These are phyloP conservation scores for Gossypium schwendimanii DNA, from an alignment of 441 rosid genomes.

Conservation along the genomic window DNA sequence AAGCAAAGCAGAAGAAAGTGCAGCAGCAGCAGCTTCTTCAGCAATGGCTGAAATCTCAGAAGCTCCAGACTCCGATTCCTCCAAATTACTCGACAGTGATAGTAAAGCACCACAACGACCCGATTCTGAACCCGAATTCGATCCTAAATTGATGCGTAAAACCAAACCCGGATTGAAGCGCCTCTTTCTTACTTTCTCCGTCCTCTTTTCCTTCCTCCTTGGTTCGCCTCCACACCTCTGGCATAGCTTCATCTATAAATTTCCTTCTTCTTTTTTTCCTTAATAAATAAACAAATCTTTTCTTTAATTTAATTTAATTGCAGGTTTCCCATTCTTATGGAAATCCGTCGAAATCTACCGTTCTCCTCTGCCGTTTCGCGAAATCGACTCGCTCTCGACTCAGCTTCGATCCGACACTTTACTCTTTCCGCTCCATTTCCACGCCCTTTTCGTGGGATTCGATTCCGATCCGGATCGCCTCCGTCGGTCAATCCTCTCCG, in stretches of 20 bases:
- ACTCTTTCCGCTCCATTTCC: conserved; percentile 61
- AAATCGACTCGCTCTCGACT: conserved; percentile 48
- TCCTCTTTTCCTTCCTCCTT: conserved; percentile 61
- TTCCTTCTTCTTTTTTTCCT: background rate
- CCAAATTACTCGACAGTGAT: background rate
- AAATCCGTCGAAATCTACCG: conserved; percentile 91
- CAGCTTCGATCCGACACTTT: conserved; percentile 41
- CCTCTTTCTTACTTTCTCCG: conserved; percentile 53
- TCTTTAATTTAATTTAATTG: conserved; percentile 1
- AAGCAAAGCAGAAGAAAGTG: background rate
- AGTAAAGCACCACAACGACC: background rate
- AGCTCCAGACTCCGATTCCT: conserved; percentile 7
- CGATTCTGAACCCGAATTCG: conserved; percentile 21
- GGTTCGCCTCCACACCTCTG: conserved; percentile 24
- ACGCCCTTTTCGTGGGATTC: conserved; percentile 39
- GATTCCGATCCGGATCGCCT: conserved; percentile 29
- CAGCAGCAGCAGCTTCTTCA: background rate
- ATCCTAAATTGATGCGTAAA: conserved; percentile 49
- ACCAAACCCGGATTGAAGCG: conserved; percentile 73
- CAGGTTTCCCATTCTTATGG: conserved; percentile 75
- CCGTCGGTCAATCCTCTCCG: conserved; percentile 29
- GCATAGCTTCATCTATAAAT: background rate
- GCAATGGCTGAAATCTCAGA: conserved; percentile 48
- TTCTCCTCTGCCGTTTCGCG: conserved; percentile 68
- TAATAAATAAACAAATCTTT: background rate